Evolutionary conservation across 1,139 yeast genomes (phyloP).

Genomic region (Suhomyces taliae): DNA sequence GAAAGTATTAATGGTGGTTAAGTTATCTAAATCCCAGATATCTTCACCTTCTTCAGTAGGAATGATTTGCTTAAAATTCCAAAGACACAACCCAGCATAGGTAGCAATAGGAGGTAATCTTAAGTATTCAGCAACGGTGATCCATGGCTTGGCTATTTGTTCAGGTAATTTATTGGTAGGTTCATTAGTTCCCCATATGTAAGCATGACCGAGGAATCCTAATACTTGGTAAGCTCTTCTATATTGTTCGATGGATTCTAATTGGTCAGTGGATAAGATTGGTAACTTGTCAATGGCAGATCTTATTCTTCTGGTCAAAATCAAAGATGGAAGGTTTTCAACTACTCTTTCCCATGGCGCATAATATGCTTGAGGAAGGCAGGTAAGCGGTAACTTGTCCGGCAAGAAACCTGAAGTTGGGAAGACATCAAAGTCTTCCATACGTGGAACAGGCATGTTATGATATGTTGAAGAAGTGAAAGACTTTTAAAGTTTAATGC

Average conservation of each 20-base stretch:
- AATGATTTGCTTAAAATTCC: constrained; percentile 76
- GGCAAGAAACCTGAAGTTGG: constrained; percentile 79
- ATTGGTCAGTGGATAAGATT: constrained; percentile 43
- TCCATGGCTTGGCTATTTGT: constrained; percentile 69
- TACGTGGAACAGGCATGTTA: constrained; percentile 16
- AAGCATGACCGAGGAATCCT: constrained; percentile 82
- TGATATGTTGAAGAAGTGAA: not conserved
- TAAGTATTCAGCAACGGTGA: constrained; percentile 55
- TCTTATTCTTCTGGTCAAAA: constrained; percentile 65
- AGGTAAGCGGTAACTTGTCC: constrained; percentile 56
- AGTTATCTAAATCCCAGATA: constrained; percentile 56
- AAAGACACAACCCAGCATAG: constrained; percentile 81
- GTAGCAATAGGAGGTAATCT: constrained; percentile 86
- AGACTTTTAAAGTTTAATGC: not conserved
- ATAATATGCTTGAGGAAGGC: constrained; percentile 62
- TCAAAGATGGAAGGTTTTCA: constrained; percentile 65
- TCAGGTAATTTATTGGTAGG: constrained; percentile 69
- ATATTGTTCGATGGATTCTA: constrained; percentile 48
- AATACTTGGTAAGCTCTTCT: constrained; percentile 80
- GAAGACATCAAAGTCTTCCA: constrained; percentile 69
- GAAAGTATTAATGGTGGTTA: constrained; percentile 79
- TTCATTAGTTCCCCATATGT: constrained; percentile 78
- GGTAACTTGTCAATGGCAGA: constrained; percentile 61
- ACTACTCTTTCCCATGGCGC: constrained; percentile 78
- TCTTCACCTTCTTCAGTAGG: constrained; percentile 41